phyloP scores from a whole-genome alignment of 768 basidiomycete species.

The Scleroderma citrinum region DNA sequence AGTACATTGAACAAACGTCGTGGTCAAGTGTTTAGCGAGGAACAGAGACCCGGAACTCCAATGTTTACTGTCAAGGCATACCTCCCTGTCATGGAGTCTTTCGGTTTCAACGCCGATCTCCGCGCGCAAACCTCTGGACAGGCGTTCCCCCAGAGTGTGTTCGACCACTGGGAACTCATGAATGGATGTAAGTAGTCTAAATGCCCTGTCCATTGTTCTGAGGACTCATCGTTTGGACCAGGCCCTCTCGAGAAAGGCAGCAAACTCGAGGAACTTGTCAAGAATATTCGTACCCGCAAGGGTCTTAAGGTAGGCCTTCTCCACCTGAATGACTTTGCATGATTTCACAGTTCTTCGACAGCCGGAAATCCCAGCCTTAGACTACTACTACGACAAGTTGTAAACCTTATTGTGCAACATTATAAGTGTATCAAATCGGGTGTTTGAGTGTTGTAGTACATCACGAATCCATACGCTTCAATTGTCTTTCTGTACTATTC shows the following conservation, averaged over 20 bases:
- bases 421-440: slow-evolving; percentile 1
- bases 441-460: slow-evolving; percentile 16
- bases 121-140: slow-evolving; percentile 91
- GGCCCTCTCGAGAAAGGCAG: slow-evolving; percentile 85
- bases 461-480: not conserved
- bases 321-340: slow-evolving; percentile 5
- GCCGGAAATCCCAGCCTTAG: slow-evolving; percentile 85
- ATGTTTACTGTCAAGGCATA: slow-evolving; percentile 99
- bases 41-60: slow-evolving; percentile 94
- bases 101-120: slow-evolving; percentile 97
- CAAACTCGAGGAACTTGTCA: slow-evolving; percentile 85
- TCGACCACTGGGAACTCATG: slow-evolving; percentile 92
- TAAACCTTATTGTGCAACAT: slow-evolving; percentile 30
- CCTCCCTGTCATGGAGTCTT: slow-evolving; percentile 86
- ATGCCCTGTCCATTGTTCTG: not conserved
- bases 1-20: slow-evolving; percentile 89
- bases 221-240: slow-evolving; percentile 19
- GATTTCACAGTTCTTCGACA: slow-evolving; percentile 23
- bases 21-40: slow-evolving; percentile 97
- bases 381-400: slow-evolving; percentile 92
- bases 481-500: slow-evolving; percentile 10
- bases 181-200: slow-evolving; percentile 56
- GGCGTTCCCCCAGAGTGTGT: slow-evolving; percentile 95
- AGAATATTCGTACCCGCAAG: slow-evolving; percentile 81
- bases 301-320: slow-evolving; percentile 72